Base-by-base conservation (phyloP, 2,329 filamentous ascomycete genomes). In the Lasiodiplodia hormozganensis region DNA sequence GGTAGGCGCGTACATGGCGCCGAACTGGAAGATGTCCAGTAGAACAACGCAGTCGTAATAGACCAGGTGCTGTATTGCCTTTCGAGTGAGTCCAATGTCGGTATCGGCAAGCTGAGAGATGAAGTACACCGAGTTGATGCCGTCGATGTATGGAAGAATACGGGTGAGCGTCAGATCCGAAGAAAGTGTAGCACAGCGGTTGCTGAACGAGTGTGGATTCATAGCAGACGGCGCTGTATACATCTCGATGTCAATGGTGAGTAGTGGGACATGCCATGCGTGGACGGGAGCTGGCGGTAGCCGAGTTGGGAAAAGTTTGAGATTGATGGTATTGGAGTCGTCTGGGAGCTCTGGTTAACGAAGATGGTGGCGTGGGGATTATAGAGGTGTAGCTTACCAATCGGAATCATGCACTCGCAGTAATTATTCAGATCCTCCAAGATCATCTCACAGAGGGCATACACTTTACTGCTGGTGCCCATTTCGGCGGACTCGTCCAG, bases 401-500 rank as follows among this genome's bases (percentile, higher is more conserved):
- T 95, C 0, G 94, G 94, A 75, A 97, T 97, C 94, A 97, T 97
- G 85, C 94, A 97, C 82, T 99, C 96, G 76, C 93, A 94, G 76
- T 97, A 99, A 74, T 96, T 96, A 77, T 98, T 97, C 73, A 99
- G 78, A 77, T 99, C 94, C 81, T 97, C 94, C 73, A 98, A 85
- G 72, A 99, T 82, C 72, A 92, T 93, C 82, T 95, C 92, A 75
- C 97, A 96, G 3, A 90, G 87, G 83, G 79, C 92, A 82, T 83
- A 90, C 62, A 86, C 85, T 77, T 85, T 85, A 81, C 68, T 85
- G 76, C 73, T 84, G 8, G 69, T 81, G 16, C 81, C 79, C 14
- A 82, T 80, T 43, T 80, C 80, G 11, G 57, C 16, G 10, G 57
- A 67, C 40, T 70, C 67, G 6, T 71, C 57, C 49, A 68, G n/a